A percentile compares a stretch with the other conserved stretches of the same genome.
Evolutionary conservation across 805 yeast genomes (phyloP).

Genomic region (Clavispora santaluciae): DNA sequence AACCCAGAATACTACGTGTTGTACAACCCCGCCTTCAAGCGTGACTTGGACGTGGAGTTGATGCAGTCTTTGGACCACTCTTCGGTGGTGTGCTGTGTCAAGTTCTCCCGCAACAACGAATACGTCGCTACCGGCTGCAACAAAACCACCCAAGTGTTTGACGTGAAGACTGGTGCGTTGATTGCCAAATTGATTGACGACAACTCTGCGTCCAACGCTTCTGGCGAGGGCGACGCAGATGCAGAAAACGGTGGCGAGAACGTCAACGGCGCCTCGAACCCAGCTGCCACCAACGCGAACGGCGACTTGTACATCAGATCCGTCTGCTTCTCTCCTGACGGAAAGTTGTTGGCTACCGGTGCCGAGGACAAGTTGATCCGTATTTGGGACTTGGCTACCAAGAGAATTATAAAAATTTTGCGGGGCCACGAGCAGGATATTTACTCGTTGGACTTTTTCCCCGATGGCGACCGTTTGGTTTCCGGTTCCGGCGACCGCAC

Average conservation of each 20-base stretch:
- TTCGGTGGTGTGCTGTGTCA: conserved; percentile 94
- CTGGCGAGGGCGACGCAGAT: conserved; percentile 10
- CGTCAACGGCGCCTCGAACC: conserved; percentile 25
- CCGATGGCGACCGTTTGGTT: conserved; percentile 87
- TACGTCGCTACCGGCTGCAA: conserved; percentile 96
- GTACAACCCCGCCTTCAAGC: conserved; percentile 76
- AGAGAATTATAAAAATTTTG: conserved; percentile 78
- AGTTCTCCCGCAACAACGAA: conserved; percentile 88
- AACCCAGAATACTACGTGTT: conserved; percentile 81
- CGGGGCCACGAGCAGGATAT: conserved; percentile 97
- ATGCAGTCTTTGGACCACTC: conserved; percentile 89
- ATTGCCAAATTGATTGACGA: conserved; percentile 87
- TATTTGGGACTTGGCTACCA: conserved; percentile 89
- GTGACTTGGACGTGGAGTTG: conserved; percentile 73
- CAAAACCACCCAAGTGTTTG: conserved; percentile 90
- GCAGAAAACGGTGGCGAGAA: conserved; percentile 35
- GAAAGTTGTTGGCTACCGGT: conserved; percentile 87
- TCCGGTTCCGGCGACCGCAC: conserved; percentile 97
- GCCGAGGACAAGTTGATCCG: conserved; percentile 87
- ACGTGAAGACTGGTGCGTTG: conserved; percentile 85
- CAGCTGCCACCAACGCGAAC: conserved; percentile 46
- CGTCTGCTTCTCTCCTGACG: conserved; percentile 95
- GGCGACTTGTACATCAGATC: conserved; percentile 91
- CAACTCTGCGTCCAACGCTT: conserved; percentile 25
- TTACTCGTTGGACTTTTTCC: conserved; percentile 91